Evolutionary conservation across 176 grass and related monocot species (phyloP).

Genomic region (Metroxylon sagu): DNA sequence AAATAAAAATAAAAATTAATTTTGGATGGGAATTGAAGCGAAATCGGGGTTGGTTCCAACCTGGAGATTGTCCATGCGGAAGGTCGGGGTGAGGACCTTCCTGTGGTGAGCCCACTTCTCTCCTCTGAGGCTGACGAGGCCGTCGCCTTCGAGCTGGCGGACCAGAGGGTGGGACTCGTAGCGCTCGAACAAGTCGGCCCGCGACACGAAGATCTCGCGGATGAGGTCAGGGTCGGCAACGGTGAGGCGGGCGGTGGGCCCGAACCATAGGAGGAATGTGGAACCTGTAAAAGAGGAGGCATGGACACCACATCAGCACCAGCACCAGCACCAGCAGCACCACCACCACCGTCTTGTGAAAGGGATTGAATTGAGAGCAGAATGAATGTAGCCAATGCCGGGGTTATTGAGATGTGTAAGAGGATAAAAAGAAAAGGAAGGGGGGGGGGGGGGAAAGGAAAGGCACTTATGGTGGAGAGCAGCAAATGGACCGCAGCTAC

Average conservation of each 20-base stretch:
- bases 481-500: conserved; percentile 36
- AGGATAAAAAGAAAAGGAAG: conserved; percentile 17
- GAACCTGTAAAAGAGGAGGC: conserved; percentile 34
- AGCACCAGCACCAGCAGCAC: too few species aligned
- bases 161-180: conserved; percentile 94
- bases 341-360: conserved; percentile 26
- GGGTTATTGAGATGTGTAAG: too few species aligned
- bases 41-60: conserved; percentile 2
- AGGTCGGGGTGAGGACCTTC: conserved; percentile 76
- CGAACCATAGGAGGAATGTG: conserved; percentile 91
- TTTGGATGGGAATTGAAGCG: too few species aligned
- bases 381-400: too few species aligned
- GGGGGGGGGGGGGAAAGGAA: neutral
- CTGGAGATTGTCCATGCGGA: conserved; percentile 97
- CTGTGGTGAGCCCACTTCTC: conserved; percentile 90
- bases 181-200: conserved; percentile 79
- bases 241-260: conserved; percentile 74
- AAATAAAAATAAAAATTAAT: conserved; percentile 1
- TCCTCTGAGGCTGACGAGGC: conserved; percentile 82
- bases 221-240: conserved; percentile 89
- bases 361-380: neutral
- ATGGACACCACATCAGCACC: conserved; percentile 31
- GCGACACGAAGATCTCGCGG: conserved; percentile 76
- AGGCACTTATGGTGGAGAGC: too few species aligned
- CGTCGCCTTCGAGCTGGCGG: conserved; percentile 93